Conservation (phyloP, 2,329 filamentous ascomycete species). For the Nectriaceae sp. region DNA sequence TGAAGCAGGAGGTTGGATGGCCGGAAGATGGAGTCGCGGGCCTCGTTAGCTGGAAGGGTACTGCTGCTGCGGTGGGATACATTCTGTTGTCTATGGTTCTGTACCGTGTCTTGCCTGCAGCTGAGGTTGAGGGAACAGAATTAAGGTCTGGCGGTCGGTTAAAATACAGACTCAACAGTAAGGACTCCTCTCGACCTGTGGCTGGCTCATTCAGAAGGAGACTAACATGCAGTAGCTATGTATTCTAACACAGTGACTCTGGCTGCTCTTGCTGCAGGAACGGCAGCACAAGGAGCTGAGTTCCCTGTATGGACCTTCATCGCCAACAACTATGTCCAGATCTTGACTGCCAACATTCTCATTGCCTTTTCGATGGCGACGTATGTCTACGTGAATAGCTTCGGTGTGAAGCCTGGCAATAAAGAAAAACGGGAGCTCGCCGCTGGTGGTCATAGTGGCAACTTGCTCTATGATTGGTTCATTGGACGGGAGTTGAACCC, state of each 20-base stretch:
- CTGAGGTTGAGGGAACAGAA: slow-evolving; percentile 68
- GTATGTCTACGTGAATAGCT: slow-evolving; percentile 81
- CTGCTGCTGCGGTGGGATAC: slow-evolving; percentile 73
- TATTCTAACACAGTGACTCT: slow-evolving; percentile 74
- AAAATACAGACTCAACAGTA: slow-evolving; percentile 81
- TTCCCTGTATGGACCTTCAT: slow-evolving; percentile 93
- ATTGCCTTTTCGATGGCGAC: slow-evolving; percentile 72
- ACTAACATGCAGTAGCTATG: slow-evolving; percentile 59
- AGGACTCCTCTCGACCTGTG: slow-evolving; percentile 21
- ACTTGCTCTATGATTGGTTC: slow-evolving; percentile 92
- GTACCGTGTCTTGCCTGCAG: slow-evolving; percentile 75
- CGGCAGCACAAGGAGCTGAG: slow-evolving; percentile 72
- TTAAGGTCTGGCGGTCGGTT: slow-evolving; percentile 72
- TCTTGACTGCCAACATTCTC: slow-evolving; percentile 80
- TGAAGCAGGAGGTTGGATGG: slow-evolving; percentile 85
- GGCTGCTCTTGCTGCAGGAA: slow-evolving; percentile 71
- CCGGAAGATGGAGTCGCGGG: slow-evolving; percentile 69
- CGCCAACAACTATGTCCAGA: slow-evolving; percentile 84
- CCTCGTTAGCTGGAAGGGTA: slow-evolving; percentile 69
- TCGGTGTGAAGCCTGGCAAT: slow-evolving; percentile 77
- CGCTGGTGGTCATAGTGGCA: slow-evolving; percentile 78
- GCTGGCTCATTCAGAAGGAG: slow-evolving; percentile 1
- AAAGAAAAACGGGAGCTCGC: slow-evolving; percentile 75
- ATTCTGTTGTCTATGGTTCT: slow-evolving; percentile 75
- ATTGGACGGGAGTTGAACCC: slow-evolving; percentile 96